phyloP scores from a whole-genome alignment of 2,329 filamentous ascomycete species.

The Trichothecium sympodiale region DNA sequence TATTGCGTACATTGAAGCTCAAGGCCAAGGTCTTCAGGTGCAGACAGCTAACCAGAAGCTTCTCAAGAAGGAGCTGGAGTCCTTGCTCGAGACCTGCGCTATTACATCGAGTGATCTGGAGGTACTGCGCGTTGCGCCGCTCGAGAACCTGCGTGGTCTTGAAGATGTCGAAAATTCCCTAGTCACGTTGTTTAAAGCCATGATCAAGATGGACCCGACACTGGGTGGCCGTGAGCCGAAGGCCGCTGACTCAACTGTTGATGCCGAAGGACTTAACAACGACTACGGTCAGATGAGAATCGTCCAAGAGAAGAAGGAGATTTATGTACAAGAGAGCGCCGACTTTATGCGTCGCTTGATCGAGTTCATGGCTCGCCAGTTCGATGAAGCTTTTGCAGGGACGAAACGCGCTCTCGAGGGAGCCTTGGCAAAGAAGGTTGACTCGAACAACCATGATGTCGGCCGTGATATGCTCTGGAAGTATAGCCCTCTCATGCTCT shows the following conservation, averaged over 20 bases:
- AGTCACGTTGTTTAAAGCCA: conserved; percentile 77
- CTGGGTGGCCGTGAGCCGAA: conserved; percentile 45
- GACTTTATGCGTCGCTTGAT: conserved; percentile 70
- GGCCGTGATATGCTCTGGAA: conserved; percentile 71
- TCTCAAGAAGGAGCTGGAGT: conserved; percentile 79
- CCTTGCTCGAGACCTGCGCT: conserved; percentile 80
- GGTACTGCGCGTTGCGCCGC: conserved; percentile 59
- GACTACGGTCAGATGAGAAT: conserved; percentile 87
- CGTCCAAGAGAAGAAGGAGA: conserved; percentile 86
- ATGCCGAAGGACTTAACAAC: conserved; percentile 45
- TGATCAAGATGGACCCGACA: conserved; percentile 84
- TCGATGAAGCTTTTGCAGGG: conserved; percentile 63
- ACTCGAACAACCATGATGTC: conserved; percentile 58
- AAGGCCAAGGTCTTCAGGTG: conserved; percentile 92
- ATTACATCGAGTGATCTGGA: conserved; percentile 68
- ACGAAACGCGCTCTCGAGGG: conserved; percentile 54
- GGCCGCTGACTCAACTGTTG: conserved; percentile 35
- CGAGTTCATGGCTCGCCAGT: conserved; percentile 72
- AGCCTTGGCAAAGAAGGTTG: conserved; percentile 54
- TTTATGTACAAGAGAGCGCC: conserved; percentile 67
- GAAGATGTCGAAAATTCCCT: conserved; percentile 69
- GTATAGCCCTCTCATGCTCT: conserved; percentile 79
- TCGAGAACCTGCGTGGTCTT: conserved; percentile 61
- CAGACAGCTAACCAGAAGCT: conserved; percentile 96
- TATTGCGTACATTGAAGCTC: conserved; percentile 93